Percentiles rank a stretch among this genome's conserved stretches.
Conservation (phyloP, 1,284 basidiomycete species). For the Fomitopsis pinicola region DNA sequence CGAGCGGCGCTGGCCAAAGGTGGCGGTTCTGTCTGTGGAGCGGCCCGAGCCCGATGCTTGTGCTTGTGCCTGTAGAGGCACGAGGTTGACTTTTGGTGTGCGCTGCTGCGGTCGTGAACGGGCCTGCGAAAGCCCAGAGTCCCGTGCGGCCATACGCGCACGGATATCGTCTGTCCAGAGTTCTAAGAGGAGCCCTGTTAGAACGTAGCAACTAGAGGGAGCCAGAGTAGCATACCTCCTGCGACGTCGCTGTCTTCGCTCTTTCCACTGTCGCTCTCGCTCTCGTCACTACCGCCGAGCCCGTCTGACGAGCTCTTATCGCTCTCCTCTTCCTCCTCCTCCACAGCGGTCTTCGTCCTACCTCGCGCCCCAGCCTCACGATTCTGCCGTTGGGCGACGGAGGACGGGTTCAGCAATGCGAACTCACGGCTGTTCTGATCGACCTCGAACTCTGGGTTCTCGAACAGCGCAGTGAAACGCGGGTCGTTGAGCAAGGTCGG, state of each 20-base stretch:
- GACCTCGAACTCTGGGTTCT: slow-evolving; percentile 92
- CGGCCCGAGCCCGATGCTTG: slow-evolving; percentile 32
- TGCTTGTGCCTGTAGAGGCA: slow-evolving; percentile 53
- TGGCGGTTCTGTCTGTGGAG: slow-evolving; percentile 43
- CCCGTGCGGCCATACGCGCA: slow-evolving; percentile 20
- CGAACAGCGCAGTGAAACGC: slow-evolving; percentile 90
- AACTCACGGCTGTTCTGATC: slow-evolving; percentile 88
- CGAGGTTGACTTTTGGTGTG: slow-evolving; percentile 53
- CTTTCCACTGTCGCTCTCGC: slow-evolving; percentile 19
- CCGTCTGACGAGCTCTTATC: slow-evolving; percentile 75
- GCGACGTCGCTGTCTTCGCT: slow-evolving; percentile 53
- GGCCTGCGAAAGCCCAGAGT: slow-evolving; percentile 8
- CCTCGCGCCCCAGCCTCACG: slow-evolving; percentile 23
- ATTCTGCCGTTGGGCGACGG: slow-evolving; percentile 48
- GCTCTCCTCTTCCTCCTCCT: slow-evolving; percentile 87
- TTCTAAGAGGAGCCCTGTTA: slow-evolving; percentile 10
- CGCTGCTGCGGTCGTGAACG: slow-evolving; percentile 16
- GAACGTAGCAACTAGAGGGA: slow-evolving; percentile 12
- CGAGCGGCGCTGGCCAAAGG: slow-evolving; percentile 66
- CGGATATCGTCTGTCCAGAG: slow-evolving; percentile 27
- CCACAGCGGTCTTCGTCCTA: slow-evolving; percentile 72
- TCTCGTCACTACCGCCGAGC: slow-evolving; percentile 38
- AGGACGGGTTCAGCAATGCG: slow-evolving; percentile 87
- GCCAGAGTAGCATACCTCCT: slow-evolving; percentile 35
- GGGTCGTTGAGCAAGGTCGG: slow-evolving; percentile 76